Conservation (phyloP, 768 basidiomycete genomes). For the Hortiboletus campestris region DNA sequence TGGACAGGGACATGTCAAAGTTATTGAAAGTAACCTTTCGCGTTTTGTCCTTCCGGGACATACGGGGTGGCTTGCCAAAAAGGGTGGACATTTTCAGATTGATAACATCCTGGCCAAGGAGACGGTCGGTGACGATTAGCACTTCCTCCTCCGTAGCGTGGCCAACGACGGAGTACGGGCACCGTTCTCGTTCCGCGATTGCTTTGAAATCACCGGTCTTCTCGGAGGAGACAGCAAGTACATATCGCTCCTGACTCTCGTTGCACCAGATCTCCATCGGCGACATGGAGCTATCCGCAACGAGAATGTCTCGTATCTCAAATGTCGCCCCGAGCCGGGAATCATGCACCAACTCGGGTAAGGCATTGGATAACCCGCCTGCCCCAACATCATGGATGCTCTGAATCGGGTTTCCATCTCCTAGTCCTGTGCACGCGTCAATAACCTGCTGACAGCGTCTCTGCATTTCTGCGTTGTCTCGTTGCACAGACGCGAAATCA, state of each 20-base stretch:
- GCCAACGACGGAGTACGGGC: slow-evolving; percentile 92
- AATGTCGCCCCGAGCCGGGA: slow-evolving; percentile 87
- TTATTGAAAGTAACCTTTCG: slow-evolving; percentile 37
- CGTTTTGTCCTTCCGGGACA: slow-evolving; percentile 71
- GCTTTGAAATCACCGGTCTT: slow-evolving; percentile 62
- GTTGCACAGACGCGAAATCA: slow-evolving; percentile 96
- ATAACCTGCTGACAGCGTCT: slow-evolving; percentile 96
- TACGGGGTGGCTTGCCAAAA: slow-evolving; percentile 94
- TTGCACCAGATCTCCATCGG: slow-evolving; percentile 99
- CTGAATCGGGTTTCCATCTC: slow-evolving; percentile 72
- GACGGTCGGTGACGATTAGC: slow-evolving; percentile 84
- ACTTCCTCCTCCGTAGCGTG: slow-evolving; percentile 78
- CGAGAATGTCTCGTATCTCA: slow-evolving; percentile 90
- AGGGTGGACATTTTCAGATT: slow-evolving; percentile 90
- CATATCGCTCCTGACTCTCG: slow-evolving; percentile 97
- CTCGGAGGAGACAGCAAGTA: slow-evolving; percentile 78
- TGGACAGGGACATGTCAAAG: slow-evolving; percentile 72
- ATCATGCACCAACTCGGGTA: slow-evolving; percentile 97
- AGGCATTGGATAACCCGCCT: slow-evolving; percentile 92
- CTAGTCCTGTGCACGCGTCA: slow-evolving; percentile 75
- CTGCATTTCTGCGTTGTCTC: slow-evolving; percentile 99
- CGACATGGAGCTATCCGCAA: slow-evolving; percentile 92
- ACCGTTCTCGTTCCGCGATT: slow-evolving; percentile 85
- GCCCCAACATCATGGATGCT: slow-evolving; percentile 99
- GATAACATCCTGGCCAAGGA: slow-evolving; percentile 78